phyloP scores from a whole-genome alignment of 768 basidiomycete species.

The Dioszegia hungarica region DNA sequence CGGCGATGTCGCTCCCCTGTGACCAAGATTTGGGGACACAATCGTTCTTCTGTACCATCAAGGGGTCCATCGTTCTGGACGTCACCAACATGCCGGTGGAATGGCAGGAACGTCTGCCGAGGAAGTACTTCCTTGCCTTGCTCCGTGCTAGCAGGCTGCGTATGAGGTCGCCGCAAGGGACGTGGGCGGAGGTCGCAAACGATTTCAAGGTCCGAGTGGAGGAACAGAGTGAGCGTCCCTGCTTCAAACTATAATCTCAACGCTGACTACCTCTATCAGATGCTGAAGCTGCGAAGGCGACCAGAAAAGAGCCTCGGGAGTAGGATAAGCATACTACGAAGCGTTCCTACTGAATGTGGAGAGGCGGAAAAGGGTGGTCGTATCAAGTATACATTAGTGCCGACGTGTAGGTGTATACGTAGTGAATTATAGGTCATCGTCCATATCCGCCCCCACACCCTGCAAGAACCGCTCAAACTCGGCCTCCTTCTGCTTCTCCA shows the following conservation, averaged over 20 bases:
- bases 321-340: no score
- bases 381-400: no score
- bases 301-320: no score
- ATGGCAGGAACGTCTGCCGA: background rate
- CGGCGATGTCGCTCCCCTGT: no score
- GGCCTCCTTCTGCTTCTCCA: constrained; percentile 38
- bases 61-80: background rate
- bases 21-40: no score
- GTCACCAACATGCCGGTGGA: background rate
- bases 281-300: no score
- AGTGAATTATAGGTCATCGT: constrained; percentile 10
- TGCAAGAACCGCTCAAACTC: constrained; percentile 44
- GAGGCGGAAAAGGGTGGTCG: no score
- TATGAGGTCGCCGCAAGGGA: background rate
- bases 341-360: no score
- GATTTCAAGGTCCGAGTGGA: background rate
- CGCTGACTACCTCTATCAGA: no score
- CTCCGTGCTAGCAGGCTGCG: background rate
- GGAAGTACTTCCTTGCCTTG: background rate
- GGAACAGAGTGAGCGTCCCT: no score
- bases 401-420: background rate
- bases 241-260: no score
- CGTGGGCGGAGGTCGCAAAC: background rate
- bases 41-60: no score
- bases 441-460: constrained; percentile 38